Conservation (phyloP, 306 rosid genomes). For the Begonia fuchsioides region DNA sequence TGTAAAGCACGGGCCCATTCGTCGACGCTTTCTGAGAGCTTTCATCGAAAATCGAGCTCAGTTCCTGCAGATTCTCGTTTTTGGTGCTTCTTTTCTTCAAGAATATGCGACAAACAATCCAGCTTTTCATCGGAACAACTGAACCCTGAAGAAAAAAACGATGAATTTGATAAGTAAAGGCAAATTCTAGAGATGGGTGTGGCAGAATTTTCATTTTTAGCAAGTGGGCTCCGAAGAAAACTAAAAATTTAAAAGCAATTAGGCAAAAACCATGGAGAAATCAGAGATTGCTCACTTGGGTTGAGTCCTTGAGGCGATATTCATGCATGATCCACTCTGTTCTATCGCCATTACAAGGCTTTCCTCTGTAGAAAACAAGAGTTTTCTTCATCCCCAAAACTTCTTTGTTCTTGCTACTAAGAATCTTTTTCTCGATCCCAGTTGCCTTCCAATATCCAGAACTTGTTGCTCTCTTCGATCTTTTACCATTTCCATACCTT, state of each 20-base stretch:
- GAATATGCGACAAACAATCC: constrained; percentile 7
- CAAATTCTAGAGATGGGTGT: not conserved
- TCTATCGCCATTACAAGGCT: not conserved
- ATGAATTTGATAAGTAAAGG: not conserved
- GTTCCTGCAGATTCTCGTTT: not conserved
- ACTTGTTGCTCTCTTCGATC: constrained; percentile 60
- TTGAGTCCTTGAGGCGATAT: constrained; percentile 3
- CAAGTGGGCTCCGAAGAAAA: too few relatives aligned
- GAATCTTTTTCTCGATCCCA: constrained; percentile 28
- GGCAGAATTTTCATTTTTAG: too few relatives aligned
- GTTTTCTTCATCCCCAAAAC: constrained; percentile 6
- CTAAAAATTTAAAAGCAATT: not conserved
- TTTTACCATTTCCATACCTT: constrained; percentile 50
- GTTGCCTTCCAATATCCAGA: constrained; percentile 71
- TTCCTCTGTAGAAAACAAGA: constrained; percentile 4
- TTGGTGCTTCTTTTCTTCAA: constrained; percentile 6
- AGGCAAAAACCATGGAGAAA: not conserved
- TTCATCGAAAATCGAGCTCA: not conserved
- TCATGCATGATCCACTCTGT: constrained; percentile 13
- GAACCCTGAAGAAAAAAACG: not conserved
- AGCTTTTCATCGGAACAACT: not conserved
- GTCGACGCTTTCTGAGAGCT: not conserved
- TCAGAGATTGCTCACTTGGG: not conserved
- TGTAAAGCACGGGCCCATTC: not conserved
- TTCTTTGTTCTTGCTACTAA: not conserved